Evolutionary conservation across 164 flowering plant species (phyloP), one percentile per base, ranked within the genome.

Genomic region (Aristolochia fimbriata): DNA sequence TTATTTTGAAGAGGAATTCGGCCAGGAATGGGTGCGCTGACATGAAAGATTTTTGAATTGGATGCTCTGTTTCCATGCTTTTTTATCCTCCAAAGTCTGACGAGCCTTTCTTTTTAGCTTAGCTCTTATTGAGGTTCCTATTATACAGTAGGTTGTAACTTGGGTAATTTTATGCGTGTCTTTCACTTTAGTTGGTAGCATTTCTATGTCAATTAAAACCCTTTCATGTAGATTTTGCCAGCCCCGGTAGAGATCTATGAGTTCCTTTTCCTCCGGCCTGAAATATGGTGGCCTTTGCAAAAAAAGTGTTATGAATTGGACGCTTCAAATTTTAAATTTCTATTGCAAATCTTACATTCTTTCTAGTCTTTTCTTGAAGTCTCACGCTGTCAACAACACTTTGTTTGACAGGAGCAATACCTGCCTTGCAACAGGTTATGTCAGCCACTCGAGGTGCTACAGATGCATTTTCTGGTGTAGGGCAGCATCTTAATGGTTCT

Each of bases 381-480:
- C 43, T 37, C 43, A 37, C 15, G 4, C 19, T 43, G 15, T n/a
- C 22, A 47, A 19, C 43, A 45, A 60, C 13, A n/a, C 9, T 2
- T 67, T 16, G 63, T 56, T 60, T 17, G 30, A 25, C 67, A 94
- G 97, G 96, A 76, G 88, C 88, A 43, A 75, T 88, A 60, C 99
- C 99, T 10, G 73, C 80, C 55, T 59, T 91, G 60, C 74, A 74
- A 50, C 82, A 86, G 78, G 84, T 85, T 11, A 83, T 81, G 87
- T 71, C 74, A 72, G 93, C 99, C 30, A 70, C 99, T 13, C 81
- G 91, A 68, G 99, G 97, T 57, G 99, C 97, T 45, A 83, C 96
- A 13, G 81, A 84, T 79, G 90, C 81, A 7, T 82, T 94, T 62
- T 85, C 96, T 68, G 93, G 93, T 67, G 81, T 82, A 59, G 80